A percentile compares a stretch with the other conserved stretches of the same genome.
Conservation (phyloP, 148 eudicot genomes). For the Rhododendron williamsianum region DNA sequence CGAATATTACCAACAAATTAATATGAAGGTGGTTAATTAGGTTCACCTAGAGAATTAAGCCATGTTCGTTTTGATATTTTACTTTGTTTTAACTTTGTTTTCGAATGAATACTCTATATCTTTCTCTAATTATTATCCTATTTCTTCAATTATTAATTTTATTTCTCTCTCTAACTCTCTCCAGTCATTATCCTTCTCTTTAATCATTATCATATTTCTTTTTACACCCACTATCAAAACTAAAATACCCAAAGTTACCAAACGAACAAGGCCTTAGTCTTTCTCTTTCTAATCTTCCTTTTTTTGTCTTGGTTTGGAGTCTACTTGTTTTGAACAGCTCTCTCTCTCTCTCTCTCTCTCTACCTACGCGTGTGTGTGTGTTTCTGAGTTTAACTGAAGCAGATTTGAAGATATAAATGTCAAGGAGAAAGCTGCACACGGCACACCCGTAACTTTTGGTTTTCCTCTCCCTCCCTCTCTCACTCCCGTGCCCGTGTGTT, state of each 20-base stretch:
- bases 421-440: background rate
- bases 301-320: background rate
- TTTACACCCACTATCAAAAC: too few species aligned
- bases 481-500: background rate
- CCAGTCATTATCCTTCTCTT: too few species aligned
- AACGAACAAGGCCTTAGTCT: background rate
- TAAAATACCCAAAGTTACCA: too few species aligned
- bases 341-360: background rate
- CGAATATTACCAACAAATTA: background rate
- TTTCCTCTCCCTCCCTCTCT: background rate
- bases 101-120: too few species aligned
- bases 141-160: too few species aligned
- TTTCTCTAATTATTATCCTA: too few species aligned
- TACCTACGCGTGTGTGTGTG: background rate
- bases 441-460: background rate
- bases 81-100: too few species aligned
- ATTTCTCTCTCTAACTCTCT: too few species aligned
- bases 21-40: background rate
- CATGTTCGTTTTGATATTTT: too few species aligned
- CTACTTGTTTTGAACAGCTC: background rate
- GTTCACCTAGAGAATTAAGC: background rate
- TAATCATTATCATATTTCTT: too few species aligned
- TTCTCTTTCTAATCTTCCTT: background rate
- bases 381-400: background rate
- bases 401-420: background rate